Base-by-base conservation (phyloP, 352 stramenopile genomes). In the Phytophthora sp. region DNA sequence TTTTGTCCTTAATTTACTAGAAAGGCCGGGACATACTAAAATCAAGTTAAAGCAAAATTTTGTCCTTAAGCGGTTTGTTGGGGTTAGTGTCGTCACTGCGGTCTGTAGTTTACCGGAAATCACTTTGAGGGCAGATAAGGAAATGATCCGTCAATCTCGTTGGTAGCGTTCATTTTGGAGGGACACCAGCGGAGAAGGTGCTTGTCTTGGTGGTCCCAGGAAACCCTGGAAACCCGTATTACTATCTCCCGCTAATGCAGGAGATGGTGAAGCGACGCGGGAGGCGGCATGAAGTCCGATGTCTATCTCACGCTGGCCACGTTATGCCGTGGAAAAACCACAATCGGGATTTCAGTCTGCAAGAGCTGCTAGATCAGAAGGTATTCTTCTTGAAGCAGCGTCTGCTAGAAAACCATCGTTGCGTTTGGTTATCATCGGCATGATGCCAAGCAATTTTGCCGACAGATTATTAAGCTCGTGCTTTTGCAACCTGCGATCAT, bases 401-500 rank as follows among this genome's bases (percentile, higher is more conserved):
- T 18, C 44, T 92, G 9, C 56, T 49, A 8, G 35, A 79, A 17
- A 76, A 92, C 81, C 79, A 18, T 54, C 51, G 11, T 66, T 91
- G 26, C 39, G 62, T 4, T 45, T 89, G 23, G 66, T 91, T 23
- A 32, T 92, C 23, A 78, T 90, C 52, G 78, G 76, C 23, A 89
- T 21, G 69, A 91, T 42, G 73, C 82, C 5, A 48, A 64, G 42
- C 57, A 62, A 26, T 92, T 84, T 61, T 79, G 77, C 12, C 49
- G 79, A 35, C 76, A 77, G 23, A 67, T 91, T 35, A 69, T 57
- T 34, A 88, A 79, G 69, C 38, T 89, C 11, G 82, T 89, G 48
- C 51, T 91, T n/a, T 88, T 92, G 77, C 81, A 91, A 51, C 84
- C 84, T 2, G 82, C 79, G 10, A 79, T 92, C 55, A 78, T 79